Evolutionary conservation across 768 basidiomycete species (phyloP), one percentile per base, ranked within the genome.

Genomic region (Termitomyces sp.): DNA sequence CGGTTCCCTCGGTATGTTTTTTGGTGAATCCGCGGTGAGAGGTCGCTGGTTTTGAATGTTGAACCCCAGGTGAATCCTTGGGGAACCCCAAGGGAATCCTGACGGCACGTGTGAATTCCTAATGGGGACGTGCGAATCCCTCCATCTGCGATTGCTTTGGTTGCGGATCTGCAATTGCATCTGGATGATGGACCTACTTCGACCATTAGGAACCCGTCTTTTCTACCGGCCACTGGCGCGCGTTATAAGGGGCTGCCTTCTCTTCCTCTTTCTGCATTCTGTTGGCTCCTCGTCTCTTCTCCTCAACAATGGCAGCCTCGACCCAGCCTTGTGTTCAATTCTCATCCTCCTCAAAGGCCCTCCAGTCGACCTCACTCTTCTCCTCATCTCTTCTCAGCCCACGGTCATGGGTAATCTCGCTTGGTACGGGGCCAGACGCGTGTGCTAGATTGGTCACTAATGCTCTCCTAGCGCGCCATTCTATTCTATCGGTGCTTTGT

Each of bases 401-500:
- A 36, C 72, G 74, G 59, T 76, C 81, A 30, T 82, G 81, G 81
- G 67, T 77, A 18, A 70, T 74, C 55, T 69, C 77, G n/a, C 77
- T 84, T 65, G 82, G 82, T 82, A 70, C 54, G 71, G 59, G 36
- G 24, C 2, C n/a, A n/a, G 16, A 39, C 53, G 56, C 54, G 41
- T 58, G 34, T 58, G 22, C 37, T 42, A 54, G 20, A 41, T 49
- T 18, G 16, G 34, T 33, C 31, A 45, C 64, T 67, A 31, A 63
- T 47, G 18, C 53, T 52, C 42, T 48, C 60, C 2, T 66, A 86
- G 86, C 86, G 11, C 83, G 86, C 36, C 75, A 73, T 53, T 87
- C 86, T 8, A 81, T 88, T 61, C 75, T 85, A 27, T 73, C 83
- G 6, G 77, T 86, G 54, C 80, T 86, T 47, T 76, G 80, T 55